Evolutionary conservation across 352 stramenopile species (phyloP).

Genomic region (Phytophthora kernoviae): DNA sequence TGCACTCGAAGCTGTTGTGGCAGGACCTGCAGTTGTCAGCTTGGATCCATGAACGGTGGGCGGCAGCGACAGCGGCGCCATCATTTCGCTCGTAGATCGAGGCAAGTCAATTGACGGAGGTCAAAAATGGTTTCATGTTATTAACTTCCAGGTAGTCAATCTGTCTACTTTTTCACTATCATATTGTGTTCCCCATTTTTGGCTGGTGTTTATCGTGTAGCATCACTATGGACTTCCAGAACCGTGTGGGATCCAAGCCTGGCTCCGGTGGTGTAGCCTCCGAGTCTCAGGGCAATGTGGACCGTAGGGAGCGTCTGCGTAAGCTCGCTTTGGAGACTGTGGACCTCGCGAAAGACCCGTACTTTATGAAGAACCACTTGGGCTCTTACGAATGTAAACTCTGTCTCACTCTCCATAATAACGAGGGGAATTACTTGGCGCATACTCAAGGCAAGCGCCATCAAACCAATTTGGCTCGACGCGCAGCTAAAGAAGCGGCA

Average conservation of each 20-base stretch:
- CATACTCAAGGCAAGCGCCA: conserved; percentile 99
- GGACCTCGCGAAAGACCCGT: conserved; percentile 99
- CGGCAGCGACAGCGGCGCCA: conserved; percentile 15
- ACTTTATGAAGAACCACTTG: conserved; percentile 99
- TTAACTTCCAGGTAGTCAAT: no score
- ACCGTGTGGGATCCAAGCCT: conserved; percentile 83
- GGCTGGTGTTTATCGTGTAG: no score
- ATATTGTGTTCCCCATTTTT: no score
- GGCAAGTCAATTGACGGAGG: no score
- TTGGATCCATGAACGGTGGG: conserved; percentile 12
- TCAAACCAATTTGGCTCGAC: conserved; percentile 95
- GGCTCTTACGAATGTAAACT: conserved; percentile 99
- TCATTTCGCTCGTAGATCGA: conserved; percentile 39
- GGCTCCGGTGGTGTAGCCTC: conserved; percentile 77
- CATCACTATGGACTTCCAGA: conserved; percentile 83
- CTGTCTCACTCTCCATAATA: conserved; percentile 99
- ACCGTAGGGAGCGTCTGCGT: conserved; percentile 95
- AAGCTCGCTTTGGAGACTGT: conserved; percentile 99
- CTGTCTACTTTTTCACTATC: no score
- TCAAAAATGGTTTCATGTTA: no score
- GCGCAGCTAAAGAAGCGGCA: conserved; percentile 86
- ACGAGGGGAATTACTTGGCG: conserved; percentile 99
- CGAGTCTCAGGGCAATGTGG: conserved; percentile 84
- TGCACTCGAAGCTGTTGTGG: conserved; percentile 10
- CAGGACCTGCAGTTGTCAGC: conserved; percentile 11